phyloP scores from a whole-genome alignment of 805 yeast species.

The Isabelozyma heimii region DNA sequence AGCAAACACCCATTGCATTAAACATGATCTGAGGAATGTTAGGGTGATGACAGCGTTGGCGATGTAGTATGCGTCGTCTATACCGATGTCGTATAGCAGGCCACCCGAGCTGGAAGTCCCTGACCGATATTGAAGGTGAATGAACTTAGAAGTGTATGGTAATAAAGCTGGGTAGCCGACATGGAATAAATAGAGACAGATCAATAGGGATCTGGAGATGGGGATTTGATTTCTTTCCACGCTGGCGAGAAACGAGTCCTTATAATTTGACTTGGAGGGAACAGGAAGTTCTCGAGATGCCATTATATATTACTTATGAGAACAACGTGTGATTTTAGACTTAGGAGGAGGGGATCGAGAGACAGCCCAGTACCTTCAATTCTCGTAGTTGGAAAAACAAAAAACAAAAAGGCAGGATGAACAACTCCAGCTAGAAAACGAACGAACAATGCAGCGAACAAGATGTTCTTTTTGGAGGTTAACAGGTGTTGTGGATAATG shows the following conservation, averaged over 20 bases:
- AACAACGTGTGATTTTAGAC: no score
- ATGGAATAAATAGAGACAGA: conserved; percentile 23
- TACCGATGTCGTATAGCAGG: conserved; percentile 51
- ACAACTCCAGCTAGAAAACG: not conserved
- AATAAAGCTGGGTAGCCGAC: conserved; percentile 16
- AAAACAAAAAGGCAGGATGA: no score
- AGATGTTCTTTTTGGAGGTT: no score
- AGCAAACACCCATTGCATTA: conserved; percentile 55
- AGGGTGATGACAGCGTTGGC: conserved; percentile 53
- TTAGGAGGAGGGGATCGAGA: no score
- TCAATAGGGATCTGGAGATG: conserved; percentile 26
- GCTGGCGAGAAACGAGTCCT: conserved; percentile 20
- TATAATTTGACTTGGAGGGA: conserved; percentile 7
- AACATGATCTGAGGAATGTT: conserved; percentile 56
- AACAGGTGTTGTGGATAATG: no score
- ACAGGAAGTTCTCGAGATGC: not conserved
- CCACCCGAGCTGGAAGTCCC: conserved; percentile 10
- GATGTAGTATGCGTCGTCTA: conserved; percentile 54
- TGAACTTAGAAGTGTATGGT: conserved; percentile 30
- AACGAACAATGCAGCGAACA: not conserved
- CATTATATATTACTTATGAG: not conserved
- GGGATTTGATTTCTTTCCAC: conserved; percentile 37
- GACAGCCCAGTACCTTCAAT: not conserved
- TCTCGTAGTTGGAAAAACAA: not conserved
- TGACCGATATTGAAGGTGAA: conserved; percentile 29